Evolutionary conservation across 805 yeast species (phyloP), one percentile per base, ranked within the genome.

Genomic region (Sungouiozyma intestinalis): DNA sequence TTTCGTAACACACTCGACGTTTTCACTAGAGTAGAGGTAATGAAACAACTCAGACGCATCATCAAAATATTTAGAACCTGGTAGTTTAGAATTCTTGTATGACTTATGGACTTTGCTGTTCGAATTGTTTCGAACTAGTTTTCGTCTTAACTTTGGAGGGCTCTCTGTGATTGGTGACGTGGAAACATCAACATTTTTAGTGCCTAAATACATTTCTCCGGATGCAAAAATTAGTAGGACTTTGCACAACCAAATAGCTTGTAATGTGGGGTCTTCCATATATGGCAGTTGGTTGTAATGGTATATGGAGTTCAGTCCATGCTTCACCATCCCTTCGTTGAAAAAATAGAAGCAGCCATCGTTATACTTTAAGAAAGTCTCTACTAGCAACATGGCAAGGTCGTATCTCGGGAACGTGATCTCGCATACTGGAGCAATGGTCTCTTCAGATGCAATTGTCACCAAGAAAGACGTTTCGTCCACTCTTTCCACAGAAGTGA

Each of bases 301-400:
- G 56, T 81, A 83, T 17, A 81, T 68, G 46, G 79, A 69, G 63
- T 76, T 72, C 41, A 83, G 58, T 46, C 76, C 79, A 49, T 75
- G 74, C 53, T 81, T 82, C 18, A 81, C 85, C 16, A 81, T 54
- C 1, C 94, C 94, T 58, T 83, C 94, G 55, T 83, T 83, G 65
- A 83, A 83, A 53, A 83, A 83, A 62, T 83, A 83, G 57, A 83
- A 83, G 51, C 94, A 83, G 1, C 88, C 92, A 59, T 82, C 92
- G 52, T 83, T 83, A 58, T 81, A 83, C 40, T 81, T 79, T 41
- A 83, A 73, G 50, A 83, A 83, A 0, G 85, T 79, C 54, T 83
- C 90, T 11, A 83, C 83, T 39, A 83, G 62, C 13, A 81, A 58
- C 73, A 80, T 73, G 5, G 90, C 87, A 57, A 82, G 81, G 3